Conservation (phyloP, 176 grass and related monocot genomes). For the Urochloa ruziziensis region DNA sequence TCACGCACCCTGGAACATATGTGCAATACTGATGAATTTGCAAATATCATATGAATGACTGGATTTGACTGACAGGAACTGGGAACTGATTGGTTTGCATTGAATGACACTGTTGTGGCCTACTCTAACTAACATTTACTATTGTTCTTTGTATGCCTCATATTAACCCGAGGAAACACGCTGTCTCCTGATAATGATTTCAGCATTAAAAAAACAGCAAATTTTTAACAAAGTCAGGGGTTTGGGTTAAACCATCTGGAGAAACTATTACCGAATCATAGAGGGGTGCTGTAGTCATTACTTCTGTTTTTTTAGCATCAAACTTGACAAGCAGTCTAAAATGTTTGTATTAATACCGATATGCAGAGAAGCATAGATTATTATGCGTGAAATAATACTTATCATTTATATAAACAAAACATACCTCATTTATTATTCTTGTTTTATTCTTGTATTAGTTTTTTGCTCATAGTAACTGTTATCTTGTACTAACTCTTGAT, state of each 20-base stretch:
- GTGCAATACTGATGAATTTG: not conserved
- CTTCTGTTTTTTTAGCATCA: not conserved
- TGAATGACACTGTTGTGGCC: not conserved
- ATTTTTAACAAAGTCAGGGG: not conserved
- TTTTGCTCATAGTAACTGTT: not conserved
- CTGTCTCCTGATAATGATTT: not conserved
- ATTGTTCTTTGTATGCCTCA: not conserved
- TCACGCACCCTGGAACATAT: conserved; percentile 2
- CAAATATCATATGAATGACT: not conserved
- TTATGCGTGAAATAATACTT: not conserved
- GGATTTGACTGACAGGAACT: not conserved
- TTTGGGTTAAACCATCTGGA: not conserved
- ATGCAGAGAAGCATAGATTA: not conserved
- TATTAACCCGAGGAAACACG: not conserved
- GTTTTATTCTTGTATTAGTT: conserved; percentile 1
- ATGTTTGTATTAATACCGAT: not conserved
- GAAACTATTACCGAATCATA: not conserved
- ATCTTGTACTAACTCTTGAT: not conserved
- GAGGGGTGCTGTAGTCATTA: not conserved
- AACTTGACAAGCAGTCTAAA: not conserved
- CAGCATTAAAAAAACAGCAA: not conserved
- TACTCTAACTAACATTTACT: not conserved
- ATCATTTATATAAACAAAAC: not conserved
- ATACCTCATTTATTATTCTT: not conserved
- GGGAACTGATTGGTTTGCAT: not conserved